phyloP scores from a whole-genome alignment of 495 filamentous ascomycete genomes.

The Cercophora sp. region DNA sequence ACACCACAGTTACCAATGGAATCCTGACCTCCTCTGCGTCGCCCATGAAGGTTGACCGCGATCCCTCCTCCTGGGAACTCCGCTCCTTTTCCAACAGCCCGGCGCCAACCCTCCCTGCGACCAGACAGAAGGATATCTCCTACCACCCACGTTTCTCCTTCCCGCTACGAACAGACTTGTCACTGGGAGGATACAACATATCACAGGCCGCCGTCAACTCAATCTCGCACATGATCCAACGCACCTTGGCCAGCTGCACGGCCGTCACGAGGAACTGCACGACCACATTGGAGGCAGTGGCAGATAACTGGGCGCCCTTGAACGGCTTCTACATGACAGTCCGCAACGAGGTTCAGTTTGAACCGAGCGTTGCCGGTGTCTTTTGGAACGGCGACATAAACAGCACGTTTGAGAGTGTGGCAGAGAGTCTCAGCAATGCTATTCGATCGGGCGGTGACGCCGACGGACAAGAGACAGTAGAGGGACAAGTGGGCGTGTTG shows the following conservation, averaged over 20 bases:
- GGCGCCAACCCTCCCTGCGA: neutral
- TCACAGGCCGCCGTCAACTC: constrained; percentile 1
- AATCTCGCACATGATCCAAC: neutral
- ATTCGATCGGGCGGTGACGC: too few relatives aligned
- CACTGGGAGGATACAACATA: constrained; percentile 3
- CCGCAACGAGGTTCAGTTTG: neutral
- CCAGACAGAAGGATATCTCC: constrained; percentile 1
- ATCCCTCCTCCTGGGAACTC: neutral
- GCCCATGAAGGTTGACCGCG: neutral
- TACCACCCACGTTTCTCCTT: constrained; percentile 5
- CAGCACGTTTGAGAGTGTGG: too few relatives aligned
- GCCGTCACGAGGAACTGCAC: neutral
- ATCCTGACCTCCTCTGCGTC: neutral
- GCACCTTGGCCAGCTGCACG: neutral
- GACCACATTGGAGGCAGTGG: neutral
- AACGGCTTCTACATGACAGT: constrained; percentile 5
- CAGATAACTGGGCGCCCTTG: neutral
- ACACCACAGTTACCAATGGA: neutral
- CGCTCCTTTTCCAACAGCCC: neutral
- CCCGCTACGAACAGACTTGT: neutral
- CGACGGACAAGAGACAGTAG: too few relatives aligned
- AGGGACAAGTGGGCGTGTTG: too few relatives aligned
- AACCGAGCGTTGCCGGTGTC: neutral
- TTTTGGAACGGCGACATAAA: too few relatives aligned
- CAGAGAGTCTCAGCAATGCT: too few relatives aligned